A percentile compares a stretch with the other conserved stretches of the same genome.
These are phyloP conservation scores for Botrytis porri DNA, from an alignment of 2,329 filamentous ascomycete species.

Conservation along the genomic window DNA sequence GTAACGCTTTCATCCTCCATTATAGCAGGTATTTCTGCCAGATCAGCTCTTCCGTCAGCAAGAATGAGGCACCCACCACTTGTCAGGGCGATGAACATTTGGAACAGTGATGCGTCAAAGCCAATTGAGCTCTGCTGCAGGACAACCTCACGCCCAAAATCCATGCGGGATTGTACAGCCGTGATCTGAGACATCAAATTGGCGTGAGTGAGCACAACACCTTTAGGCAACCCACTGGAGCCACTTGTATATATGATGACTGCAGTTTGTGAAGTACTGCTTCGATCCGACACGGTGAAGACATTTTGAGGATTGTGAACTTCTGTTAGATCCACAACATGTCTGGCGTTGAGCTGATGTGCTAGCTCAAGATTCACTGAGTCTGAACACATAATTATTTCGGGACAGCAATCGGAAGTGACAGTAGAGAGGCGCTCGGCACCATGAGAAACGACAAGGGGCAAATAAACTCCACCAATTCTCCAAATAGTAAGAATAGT, in stretches of 20 bases:
- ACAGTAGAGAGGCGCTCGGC: too few relatives aligned
- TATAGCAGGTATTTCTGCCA: conserved; percentile 24
- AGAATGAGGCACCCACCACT: conserved; percentile 24
- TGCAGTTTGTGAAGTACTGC: background rate
- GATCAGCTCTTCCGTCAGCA: conserved; percentile 20
- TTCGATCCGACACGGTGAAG: too few relatives aligned
- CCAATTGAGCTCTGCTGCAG: conserved; percentile 28
- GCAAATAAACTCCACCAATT: too few relatives aligned
- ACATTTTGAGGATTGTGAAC: too few relatives aligned
- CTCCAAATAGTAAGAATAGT: too few relatives aligned
- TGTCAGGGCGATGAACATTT: conserved; percentile 26
- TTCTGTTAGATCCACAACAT: too few relatives aligned
- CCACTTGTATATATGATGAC: background rate
- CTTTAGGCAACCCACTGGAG: conserved; percentile 41
- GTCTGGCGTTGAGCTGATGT: too few relatives aligned
- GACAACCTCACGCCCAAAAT: conserved; percentile 20
- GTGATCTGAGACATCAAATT: conserved; percentile 31
- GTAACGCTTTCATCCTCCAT: conserved; percentile 26
- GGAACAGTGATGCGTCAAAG: conserved; percentile 28
- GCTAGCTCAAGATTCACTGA: too few relatives aligned
- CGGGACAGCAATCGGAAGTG: too few relatives aligned
- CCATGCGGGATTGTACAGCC: conserved; percentile 16
- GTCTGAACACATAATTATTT: too few relatives aligned
- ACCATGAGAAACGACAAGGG: too few relatives aligned
- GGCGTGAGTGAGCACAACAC: conserved; percentile 39